These are phyloP conservation scores for Rosa persica DNA, from an alignment of 306 rosid genomes.

Conservation along the genomic window DNA sequence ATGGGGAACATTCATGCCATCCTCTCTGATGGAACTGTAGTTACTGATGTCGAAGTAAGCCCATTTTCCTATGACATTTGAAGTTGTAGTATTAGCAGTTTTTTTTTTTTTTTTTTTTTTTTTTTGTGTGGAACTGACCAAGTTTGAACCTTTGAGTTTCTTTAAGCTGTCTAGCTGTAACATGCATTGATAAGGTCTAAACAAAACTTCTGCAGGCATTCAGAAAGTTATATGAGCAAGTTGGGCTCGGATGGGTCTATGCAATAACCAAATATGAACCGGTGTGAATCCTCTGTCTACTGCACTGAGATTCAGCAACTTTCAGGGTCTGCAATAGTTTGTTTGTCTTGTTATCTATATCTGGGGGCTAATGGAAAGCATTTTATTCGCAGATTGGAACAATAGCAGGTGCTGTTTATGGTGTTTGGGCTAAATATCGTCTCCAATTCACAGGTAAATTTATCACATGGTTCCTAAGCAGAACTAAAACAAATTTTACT, in stretches of 20 bases:
- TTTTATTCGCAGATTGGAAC: slow-evolving; percentile 51
- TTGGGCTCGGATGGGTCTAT: slow-evolving; percentile 94
- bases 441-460: slow-evolving; percentile 73
- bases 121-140: background rate
- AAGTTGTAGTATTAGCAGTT: background rate
- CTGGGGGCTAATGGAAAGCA: slow-evolving; percentile 18
- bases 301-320: slow-evolving; percentile 6
- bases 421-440: slow-evolving; percentile 87
- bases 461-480: slow-evolving; percentile 3
- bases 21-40: slow-evolving; percentile 86
- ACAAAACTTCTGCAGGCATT: slow-evolving; percentile 59
- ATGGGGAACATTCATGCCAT: slow-evolving; percentile 95
- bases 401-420: slow-evolving; percentile 66
- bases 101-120: background rate
- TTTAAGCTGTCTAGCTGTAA: background rate
- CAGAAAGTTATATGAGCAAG: slow-evolving; percentile 75
- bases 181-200: slow-evolving; percentile 12
- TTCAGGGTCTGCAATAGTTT: background rate
- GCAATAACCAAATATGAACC: slow-evolving; percentile 85
- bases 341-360: slow-evolving; percentile 21
- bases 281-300: slow-evolving; percentile 39
- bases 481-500: background rate
- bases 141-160: background rate
- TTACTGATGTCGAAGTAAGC: slow-evolving; percentile 81
- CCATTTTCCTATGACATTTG: slow-evolving; percentile 22